These are phyloP conservation scores for Mortierella sp. DNA, from an alignment of 371 early-diverging fungal genomes.

Conservation along the genomic window DNA sequence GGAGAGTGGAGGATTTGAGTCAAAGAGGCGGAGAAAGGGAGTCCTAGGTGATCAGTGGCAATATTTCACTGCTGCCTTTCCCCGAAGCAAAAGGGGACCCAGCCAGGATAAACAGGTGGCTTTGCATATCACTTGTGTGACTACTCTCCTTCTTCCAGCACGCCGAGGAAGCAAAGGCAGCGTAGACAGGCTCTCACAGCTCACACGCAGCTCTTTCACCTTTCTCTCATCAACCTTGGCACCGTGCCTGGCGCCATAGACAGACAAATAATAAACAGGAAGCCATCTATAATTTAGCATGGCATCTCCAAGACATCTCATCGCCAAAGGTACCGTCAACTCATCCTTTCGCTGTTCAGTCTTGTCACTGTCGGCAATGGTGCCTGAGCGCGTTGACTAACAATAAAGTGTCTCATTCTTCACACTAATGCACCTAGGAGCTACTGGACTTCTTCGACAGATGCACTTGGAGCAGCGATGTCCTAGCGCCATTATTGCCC, in stretches of 20 bases:
- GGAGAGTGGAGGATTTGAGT: slow-evolving; percentile 9
- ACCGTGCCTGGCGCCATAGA: background rate
- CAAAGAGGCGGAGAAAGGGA: background rate
- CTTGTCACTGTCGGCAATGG: background rate
- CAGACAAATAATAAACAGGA: background rate
- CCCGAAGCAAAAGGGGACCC: slow-evolving; percentile 6
- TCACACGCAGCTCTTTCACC: background rate
- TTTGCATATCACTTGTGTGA: slow-evolving; percentile 14
- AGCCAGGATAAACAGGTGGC: slow-evolving; percentile 23
- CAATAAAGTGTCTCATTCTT: background rate
- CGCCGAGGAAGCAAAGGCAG: background rate
- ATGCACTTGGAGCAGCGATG: slow-evolving; percentile 31
- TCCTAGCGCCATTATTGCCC: slow-evolving; percentile 14
- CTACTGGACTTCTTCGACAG: slow-evolving; percentile 14
- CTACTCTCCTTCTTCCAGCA: background rate
- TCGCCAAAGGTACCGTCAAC: slow-evolving; percentile 21
- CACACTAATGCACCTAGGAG: slow-evolving; percentile 14
- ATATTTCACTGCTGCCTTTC: background rate
- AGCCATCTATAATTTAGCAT: background rate
- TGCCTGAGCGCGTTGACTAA: background rate
- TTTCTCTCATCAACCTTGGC: background rate
- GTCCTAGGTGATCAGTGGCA: slow-evolving; percentile 5
- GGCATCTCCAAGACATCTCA: slow-evolving; percentile 24
- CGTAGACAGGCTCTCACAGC: background rate
- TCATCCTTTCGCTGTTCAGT: background rate